A percentile compares a stretch with the other conserved stretches of the same genome.
phyloP scores from a whole-genome alignment of 1,139 yeast genomes.

The Pichia norvegensis region DNA sequence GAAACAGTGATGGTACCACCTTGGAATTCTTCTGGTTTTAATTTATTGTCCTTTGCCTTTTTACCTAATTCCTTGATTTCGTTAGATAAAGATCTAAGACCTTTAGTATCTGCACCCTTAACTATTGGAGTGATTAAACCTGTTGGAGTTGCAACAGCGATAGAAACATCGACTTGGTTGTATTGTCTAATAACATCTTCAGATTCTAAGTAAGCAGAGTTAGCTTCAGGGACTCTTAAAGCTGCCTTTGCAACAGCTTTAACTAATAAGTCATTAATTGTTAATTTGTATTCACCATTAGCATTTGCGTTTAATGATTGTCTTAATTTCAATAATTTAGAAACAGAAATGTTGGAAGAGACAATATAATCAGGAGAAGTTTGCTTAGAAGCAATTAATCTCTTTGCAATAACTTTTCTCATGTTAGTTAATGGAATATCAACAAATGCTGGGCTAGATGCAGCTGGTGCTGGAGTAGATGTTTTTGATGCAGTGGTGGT shows the following conservation, averaged over 20 bases:
- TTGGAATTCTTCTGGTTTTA: slow-evolving; percentile 92
- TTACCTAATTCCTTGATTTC: slow-evolving; percentile 90
- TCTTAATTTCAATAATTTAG: slow-evolving; percentile 87
- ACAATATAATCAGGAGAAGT: slow-evolving; percentile 89
- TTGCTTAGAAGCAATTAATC: slow-evolving; percentile 80
- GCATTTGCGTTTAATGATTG: slow-evolving; percentile 80
- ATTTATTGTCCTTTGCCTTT: slow-evolving; percentile 91
- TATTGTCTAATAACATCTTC: slow-evolving; percentile 90
- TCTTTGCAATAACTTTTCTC: slow-evolving; percentile 90
- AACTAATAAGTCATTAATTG: slow-evolving; percentile 88
- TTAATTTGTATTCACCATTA: slow-evolving; percentile 82
- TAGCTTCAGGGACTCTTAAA: slow-evolving; percentile 85
- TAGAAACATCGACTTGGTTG: slow-evolving; percentile 89
- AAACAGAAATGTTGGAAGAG: slow-evolving; percentile 76
- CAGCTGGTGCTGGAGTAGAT: slow-evolving; percentile 41
- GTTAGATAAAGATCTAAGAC: slow-evolving; percentile 69
- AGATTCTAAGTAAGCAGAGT: slow-evolving; percentile 86
- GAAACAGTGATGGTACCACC: slow-evolving; percentile 99
- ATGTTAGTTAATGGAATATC: slow-evolving; percentile 84
- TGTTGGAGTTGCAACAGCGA: slow-evolving; percentile 97
- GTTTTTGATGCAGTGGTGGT: slow-evolving; percentile 32
- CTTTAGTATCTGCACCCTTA: slow-evolving; percentile 78
- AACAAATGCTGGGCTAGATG: slow-evolving; percentile 53
- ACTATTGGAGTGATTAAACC: slow-evolving; percentile 97
- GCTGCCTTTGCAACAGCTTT: slow-evolving; percentile 92